A percentile compares a stretch with the other conserved stretches of the same genome.
phyloP scores from a whole-genome alignment of 1,139 yeast species.

The Nakaseomyces sp. region DNA sequence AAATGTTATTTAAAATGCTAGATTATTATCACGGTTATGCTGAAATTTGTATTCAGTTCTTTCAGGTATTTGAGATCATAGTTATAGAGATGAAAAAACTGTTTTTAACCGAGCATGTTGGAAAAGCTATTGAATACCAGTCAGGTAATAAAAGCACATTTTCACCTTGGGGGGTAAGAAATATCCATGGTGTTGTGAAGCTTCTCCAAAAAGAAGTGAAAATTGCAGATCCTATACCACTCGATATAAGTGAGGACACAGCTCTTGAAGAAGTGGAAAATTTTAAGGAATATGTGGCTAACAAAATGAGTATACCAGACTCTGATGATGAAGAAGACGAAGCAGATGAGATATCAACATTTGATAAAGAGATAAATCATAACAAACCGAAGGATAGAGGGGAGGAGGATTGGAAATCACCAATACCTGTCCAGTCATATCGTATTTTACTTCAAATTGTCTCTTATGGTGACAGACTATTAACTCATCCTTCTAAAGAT shows the following conservation, averaged over 20 bases:
- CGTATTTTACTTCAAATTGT: constrained; percentile 51
- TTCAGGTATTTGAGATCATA: constrained; percentile 59
- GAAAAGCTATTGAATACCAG: constrained; percentile 6
- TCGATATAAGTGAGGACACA: constrained; percentile 6
- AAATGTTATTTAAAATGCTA: constrained; percentile 63
- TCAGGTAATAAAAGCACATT: constrained; percentile 10
- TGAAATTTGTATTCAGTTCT: constrained; percentile 62
- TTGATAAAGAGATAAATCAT: constrained; percentile 6
- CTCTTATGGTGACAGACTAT: constrained; percentile 58
- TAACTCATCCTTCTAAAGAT: constrained; percentile 57
- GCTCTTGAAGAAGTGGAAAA: constrained; percentile 17
- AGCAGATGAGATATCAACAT: constrained; percentile 9
- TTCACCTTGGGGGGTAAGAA: constrained; percentile 22
- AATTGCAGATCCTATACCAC: constrained; percentile 6
- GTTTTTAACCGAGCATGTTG: constrained; percentile 31
- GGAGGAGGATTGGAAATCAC: constrained; percentile 46
- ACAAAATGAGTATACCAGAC: constrained; percentile 16
- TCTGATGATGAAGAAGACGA: constrained; percentile 24
- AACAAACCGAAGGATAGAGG: constrained; percentile 1
- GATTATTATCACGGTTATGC: constrained; percentile 82
- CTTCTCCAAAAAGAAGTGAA: constrained; percentile 14
- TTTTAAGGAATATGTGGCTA: constrained; percentile 28
- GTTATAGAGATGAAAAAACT: constrained; percentile 43
- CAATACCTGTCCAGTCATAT: constrained; percentile 53
- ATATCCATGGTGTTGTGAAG: constrained; percentile 16